These are phyloP conservation scores for Martiniozyma asiatica DNA, from an alignment of 1,139 yeast species.

Conservation along the genomic window DNA sequence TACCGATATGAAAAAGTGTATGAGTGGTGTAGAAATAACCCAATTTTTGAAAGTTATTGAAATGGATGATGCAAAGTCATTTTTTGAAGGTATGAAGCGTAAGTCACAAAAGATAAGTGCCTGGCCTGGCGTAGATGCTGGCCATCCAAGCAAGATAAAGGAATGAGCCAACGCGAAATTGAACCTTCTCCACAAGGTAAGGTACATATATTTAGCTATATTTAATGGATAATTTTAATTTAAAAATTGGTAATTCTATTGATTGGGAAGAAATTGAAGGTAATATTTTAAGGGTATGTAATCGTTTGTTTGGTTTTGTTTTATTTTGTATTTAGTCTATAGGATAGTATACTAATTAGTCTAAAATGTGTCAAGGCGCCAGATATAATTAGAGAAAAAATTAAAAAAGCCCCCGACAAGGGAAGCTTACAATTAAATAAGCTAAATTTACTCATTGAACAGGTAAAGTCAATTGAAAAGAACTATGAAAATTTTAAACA, in stretches of 20 bases:
- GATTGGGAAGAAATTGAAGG: slow-evolving; percentile 20
- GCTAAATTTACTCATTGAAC: slow-evolving; percentile 21
- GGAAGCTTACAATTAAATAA: no score
- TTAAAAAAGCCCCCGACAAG: slow-evolving; percentile 2
- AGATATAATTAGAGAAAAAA: slow-evolving; percentile 8
- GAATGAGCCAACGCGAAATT: slow-evolving; percentile 1
- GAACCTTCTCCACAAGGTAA: no score
- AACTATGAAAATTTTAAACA: slow-evolving; percentile 12
- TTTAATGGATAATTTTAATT: no score
- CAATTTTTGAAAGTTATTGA: slow-evolving; percentile 6
- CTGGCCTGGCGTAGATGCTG: slow-evolving; percentile 61
- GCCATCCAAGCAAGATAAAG: slow-evolving; percentile 34
- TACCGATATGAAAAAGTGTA: slow-evolving; percentile 14
- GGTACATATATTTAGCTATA: no score
- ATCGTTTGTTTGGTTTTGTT: background rate
- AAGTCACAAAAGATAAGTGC: slow-evolving; percentile 30
- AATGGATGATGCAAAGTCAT: slow-evolving; percentile 9
- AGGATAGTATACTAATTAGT: slow-evolving; percentile 1
- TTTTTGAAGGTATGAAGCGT: slow-evolving; percentile 8
- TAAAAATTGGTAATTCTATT: no score
- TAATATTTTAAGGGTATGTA: slow-evolving; percentile 15
- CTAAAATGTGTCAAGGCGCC: slow-evolving; percentile 12
- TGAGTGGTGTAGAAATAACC: slow-evolving; percentile 8
- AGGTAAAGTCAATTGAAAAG: slow-evolving; percentile 12
- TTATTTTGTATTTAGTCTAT: background rate